Base-by-base conservation (phyloP, 306 rosid species). In the Medicago arabica region DNA sequence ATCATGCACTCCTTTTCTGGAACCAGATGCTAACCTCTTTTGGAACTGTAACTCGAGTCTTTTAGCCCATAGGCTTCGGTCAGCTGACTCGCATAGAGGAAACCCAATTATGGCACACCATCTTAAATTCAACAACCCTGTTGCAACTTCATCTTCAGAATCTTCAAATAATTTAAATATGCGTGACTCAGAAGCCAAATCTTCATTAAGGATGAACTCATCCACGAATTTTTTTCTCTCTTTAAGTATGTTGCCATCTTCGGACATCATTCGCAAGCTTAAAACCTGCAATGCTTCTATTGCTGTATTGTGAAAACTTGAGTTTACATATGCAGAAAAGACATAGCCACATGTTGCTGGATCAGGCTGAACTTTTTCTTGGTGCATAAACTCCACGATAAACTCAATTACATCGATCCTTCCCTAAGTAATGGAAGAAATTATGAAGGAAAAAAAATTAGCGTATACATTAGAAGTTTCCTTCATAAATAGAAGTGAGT, bases 341-440 rank as follows among this genome's bases (percentile, higher is more conserved):
- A 93, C 97, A 40, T 65, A 55, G 36, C 71, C 46, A 77, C 98
- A 93, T n/a, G 96, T 89, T 25, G 83, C 34, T 17, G 85, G 47
- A 83, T 86, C 85, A 0, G 98, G 98, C 75, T 61, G 84, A 76
- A 88, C 67, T 66, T 82, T 87, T 82, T 79, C 82, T 62, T 65
- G 89, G 84, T 43, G 86, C 98, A 94, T 94, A 67, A 54, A 74
- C 89, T 85, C 93, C 72, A 89, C 88, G 55, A 88, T 60, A 58
- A 77, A 85, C 90, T 94, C 98, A 60, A 91, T 81, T 46, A 91
- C 83, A 79, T 90, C 92, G 16, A 94, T 80, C 90, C 90, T 82
- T 85, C 72, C 86, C 98, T 94, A 75, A 58, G 43, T 78, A 50
- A 71, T 57, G 61, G 9, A 72, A 68, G 55, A 83, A 78, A 46